These are phyloP conservation scores for Stentor roeselii DNA, from an alignment of 73 alveolate genomes.

Conservation along the genomic window DNA sequence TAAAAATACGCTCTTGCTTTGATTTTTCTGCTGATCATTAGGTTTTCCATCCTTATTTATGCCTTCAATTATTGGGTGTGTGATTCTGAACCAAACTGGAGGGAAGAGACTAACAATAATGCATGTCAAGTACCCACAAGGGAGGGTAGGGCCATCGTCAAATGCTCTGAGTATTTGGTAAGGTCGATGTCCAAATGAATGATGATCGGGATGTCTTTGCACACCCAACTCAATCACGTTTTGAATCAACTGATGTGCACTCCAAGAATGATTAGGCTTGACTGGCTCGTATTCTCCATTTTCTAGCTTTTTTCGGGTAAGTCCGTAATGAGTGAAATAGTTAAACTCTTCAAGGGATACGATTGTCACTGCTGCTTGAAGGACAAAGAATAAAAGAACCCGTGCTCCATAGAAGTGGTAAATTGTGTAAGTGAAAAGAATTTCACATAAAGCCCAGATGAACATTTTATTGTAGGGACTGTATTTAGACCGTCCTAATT, in stretches of 20 bases:
- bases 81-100: slow-evolving; percentile 57
- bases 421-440: neutral
- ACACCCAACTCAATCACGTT: slow-evolving; percentile 64
- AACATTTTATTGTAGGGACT: slow-evolving; percentile 30
- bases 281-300: slow-evolving; percentile 70
- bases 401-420: neutral
- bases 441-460: neutral
- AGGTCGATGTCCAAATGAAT: slow-evolving; percentile 68
- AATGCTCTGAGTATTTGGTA: slow-evolving; percentile 56
- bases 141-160: slow-evolving; percentile 74
- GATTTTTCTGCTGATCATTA: neutral
- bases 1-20: neutral
- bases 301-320: slow-evolving; percentile 51
- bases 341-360: slow-evolving; percentile 60
- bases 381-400: neutral
- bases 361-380: slow-evolving; percentile 19
- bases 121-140: slow-evolving; percentile 70
- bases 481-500: slow-evolving; percentile 30
- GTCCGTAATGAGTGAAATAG: slow-evolving; percentile 79
- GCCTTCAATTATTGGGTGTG: slow-evolving; percentile 30
- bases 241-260: slow-evolving; percentile 73
- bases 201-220: slow-evolving; percentile 87
- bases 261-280: slow-evolving; percentile 75
- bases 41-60: neutral
- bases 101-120: slow-evolving; percentile 51